phyloP scores from a whole-genome alignment of 768 basidiomycete genomes.

The Boletellus ananas region DNA sequence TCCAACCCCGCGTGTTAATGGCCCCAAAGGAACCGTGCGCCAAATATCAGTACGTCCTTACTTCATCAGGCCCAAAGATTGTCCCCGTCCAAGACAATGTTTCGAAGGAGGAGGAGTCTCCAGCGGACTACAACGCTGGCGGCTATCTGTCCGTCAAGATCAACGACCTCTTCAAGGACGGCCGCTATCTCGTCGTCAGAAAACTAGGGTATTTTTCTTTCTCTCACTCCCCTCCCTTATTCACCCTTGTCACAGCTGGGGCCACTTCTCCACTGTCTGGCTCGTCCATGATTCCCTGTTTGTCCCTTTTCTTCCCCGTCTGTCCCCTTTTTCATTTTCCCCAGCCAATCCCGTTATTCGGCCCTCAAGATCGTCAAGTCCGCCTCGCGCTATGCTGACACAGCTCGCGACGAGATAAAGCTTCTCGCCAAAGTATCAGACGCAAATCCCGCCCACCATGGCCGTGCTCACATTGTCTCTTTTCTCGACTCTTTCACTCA shows the following conservation, averaged over 20 bases:
- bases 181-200: slow-evolving; percentile 79
- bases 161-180: slow-evolving; percentile 78
- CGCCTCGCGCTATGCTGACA: slow-evolving; percentile 92
- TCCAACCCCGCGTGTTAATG: slow-evolving; percentile 37
- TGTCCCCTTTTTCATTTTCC: slow-evolving; percentile 12
- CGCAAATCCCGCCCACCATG: slow-evolving; percentile 71
- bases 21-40: slow-evolving; percentile 63
- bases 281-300: slow-evolving; percentile 76
- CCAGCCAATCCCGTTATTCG: slow-evolving; percentile 70
- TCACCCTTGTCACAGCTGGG: slow-evolving; percentile 59
- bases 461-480: slow-evolving; percentile 77
- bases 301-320: slow-evolving; percentile 30
- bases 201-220: slow-evolving; percentile 71
- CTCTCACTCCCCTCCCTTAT: neutral
- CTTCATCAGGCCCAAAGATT: slow-evolving; percentile 62
- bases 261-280: slow-evolving; percentile 95
- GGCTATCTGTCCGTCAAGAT: slow-evolving; percentile 81
- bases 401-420: slow-evolving; percentile 95
- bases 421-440: slow-evolving; percentile 73
- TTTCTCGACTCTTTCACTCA: slow-evolving; percentile 90
- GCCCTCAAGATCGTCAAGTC: slow-evolving; percentile 96
- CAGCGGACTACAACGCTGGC: slow-evolving; percentile 79
- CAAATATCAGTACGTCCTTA: slow-evolving; percentile 75
- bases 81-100: slow-evolving; percentile 62
- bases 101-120: slow-evolving; percentile 75